These are phyloP conservation scores for Lojkania enalia DNA, from an alignment of 2,329 filamentous ascomycete species.

Conservation along the genomic window DNA sequence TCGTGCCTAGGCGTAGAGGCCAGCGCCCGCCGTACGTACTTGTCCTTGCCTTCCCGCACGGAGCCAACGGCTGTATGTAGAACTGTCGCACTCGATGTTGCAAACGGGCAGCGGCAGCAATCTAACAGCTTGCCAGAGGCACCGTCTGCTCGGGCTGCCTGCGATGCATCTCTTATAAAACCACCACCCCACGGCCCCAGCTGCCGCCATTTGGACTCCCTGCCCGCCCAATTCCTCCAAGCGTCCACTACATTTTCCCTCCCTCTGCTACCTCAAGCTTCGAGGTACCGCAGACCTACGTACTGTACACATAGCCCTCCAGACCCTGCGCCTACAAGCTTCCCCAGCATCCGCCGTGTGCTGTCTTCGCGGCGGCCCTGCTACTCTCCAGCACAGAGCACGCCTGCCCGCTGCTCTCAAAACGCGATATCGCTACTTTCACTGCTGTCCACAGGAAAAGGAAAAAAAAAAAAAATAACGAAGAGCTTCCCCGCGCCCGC, in stretches of 20 bases:
- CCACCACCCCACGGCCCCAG: constrained; percentile 38
- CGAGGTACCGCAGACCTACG: not conserved
- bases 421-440: constrained; percentile 3
- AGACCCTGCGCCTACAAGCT: not conserved
- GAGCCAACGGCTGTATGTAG: constrained; percentile 46
- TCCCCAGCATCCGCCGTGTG: constrained; percentile 5
- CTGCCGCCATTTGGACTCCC: constrained; percentile 32
- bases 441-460: constrained; percentile 12
- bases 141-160: constrained; percentile 40
- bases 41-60: constrained; percentile 44
- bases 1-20: constrained; percentile 30
- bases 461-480: too few relatives aligned
- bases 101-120: constrained; percentile 47
- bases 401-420: constrained; percentile 13
- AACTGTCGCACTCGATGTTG: constrained; percentile 46
- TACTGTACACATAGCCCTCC: not conserved
- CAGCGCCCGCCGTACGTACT: constrained; percentile 37
- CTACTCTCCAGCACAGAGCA: not conserved
- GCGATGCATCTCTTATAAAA: constrained; percentile 46
- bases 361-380: constrained; percentile 7
- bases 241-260: constrained; percentile 4
- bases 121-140: constrained; percentile 44
- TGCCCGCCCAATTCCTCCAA: constrained; percentile 29
- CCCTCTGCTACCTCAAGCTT: constrained; percentile 5
- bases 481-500: constrained; percentile 24